These are phyloP conservation scores for Escallonia rubra DNA, from an alignment of 129 eudicot genomes.

Conservation along the genomic window DNA sequence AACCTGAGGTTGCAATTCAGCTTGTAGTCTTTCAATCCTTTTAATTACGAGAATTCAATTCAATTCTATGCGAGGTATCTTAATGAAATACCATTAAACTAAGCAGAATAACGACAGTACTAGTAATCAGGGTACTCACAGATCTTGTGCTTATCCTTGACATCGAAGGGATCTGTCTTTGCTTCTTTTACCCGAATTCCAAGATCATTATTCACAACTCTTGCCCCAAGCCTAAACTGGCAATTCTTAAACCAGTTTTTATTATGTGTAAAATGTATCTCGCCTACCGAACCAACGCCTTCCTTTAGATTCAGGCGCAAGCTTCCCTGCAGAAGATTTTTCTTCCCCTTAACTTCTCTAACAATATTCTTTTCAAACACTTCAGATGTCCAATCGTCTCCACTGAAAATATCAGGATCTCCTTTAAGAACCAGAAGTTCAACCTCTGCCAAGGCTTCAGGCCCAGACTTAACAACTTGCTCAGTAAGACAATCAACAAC, in stretches of 20 bases:
- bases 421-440: constrained; percentile 50
- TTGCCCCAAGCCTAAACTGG: constrained; percentile 45
- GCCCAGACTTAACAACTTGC: constrained; percentile 37
- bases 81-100: neutral
- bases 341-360: constrained; percentile 37
- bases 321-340: constrained; percentile 38
- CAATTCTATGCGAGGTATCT: neutral
- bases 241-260: constrained; percentile 31
- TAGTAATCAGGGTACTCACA: constrained; percentile 28
- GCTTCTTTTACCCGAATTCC: constrained; percentile 46
- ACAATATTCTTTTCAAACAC: constrained; percentile 33
- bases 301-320: constrained; percentile 33
- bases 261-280: constrained; percentile 34
- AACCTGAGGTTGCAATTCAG: neutral
- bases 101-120: neutral
- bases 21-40: no score
- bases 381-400: constrained; percentile 38
- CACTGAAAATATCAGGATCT: constrained; percentile 20
- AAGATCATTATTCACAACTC: constrained; percentile 18
- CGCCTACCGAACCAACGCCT: constrained; percentile 34
- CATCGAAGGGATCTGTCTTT: constrained; percentile 37
- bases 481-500: constrained; percentile 40
- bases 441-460: constrained; percentile 42
- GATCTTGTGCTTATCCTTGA: constrained; percentile 35
- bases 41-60: no score